A percentile compares a stretch with the other conserved stretches of the same genome.
phyloP scores from a whole-genome alignment of 495 filamentous ascomycete genomes.

The Oidiodendron maius region DNA sequence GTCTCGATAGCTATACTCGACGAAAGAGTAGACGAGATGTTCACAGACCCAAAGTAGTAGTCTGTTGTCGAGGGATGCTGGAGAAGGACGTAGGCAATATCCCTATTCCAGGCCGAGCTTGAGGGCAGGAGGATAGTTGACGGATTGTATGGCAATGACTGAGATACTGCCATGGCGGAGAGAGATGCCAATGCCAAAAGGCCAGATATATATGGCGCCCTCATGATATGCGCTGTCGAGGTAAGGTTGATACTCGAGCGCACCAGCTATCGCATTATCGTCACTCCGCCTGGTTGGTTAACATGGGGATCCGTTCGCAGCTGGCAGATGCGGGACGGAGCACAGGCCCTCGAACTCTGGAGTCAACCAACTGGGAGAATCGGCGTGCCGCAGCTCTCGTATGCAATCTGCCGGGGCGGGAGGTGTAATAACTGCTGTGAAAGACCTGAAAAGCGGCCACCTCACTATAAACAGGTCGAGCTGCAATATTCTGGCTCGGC shows the following conservation, averaged over 20 bases:
- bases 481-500: too few species aligned
- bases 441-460: too few species aligned
- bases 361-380: too few species aligned
- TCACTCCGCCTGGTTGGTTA: not conserved
- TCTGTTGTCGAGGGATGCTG: slow-evolving; percentile 13
- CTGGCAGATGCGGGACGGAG: too few species aligned
- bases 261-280: slow-evolving; percentile 16
- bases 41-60: slow-evolving; percentile 52
- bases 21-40: slow-evolving; percentile 52
- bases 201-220: slow-evolving; percentile 8
- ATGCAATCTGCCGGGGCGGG: too few species aligned
- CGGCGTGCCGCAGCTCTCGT: too few species aligned
- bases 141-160: slow-evolving; percentile 66
- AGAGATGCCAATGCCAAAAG: slow-evolving; percentile 4
- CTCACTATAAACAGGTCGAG: too few species aligned
- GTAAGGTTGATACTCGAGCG: not conserved
- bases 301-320: too few species aligned
- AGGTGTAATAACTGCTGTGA: too few species aligned
- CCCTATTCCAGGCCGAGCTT: slow-evolving; percentile 46
- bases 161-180: slow-evolving; percentile 13
- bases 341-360: too few species aligned
- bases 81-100: slow-evolving; percentile 31
- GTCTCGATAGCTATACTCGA: slow-evolving; percentile 47
- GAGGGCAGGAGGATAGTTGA: slow-evolving; percentile 56
- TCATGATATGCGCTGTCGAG: slow-evolving; percentile 17